These are phyloP conservation scores for Syzygium syzygioides DNA, from an alignment of 441 rosid genomes.

Conservation along the genomic window DNA sequence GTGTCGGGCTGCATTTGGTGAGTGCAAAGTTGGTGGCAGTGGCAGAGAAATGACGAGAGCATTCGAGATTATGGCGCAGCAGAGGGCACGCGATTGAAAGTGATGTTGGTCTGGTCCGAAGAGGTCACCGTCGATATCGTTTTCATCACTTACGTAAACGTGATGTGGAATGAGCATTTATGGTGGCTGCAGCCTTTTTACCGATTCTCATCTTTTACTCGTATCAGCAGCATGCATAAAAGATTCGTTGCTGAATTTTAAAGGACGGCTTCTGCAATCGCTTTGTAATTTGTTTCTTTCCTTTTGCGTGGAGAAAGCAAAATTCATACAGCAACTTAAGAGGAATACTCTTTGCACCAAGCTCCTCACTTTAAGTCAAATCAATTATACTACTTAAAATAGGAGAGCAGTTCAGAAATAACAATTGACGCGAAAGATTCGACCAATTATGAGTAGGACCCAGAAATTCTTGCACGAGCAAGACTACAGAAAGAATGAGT, in stretches of 20 bases:
- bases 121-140: not conserved
- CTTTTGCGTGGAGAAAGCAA: not conserved
- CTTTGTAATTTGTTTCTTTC: not conserved
- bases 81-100: constrained; percentile 1
- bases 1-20: not conserved
- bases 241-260: not conserved
- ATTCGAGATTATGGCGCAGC: not conserved
- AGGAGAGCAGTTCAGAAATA: not conserved
- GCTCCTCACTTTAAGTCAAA: not conserved
- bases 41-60: not conserved
- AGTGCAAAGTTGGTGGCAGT: not conserved
- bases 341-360: not conserved
- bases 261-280: not conserved
- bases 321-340: not conserved
- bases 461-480: not conserved
- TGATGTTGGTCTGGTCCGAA: not conserved
- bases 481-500: not conserved
- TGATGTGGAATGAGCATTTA: not conserved
- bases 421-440: not conserved
- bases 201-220: not conserved
- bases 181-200: not conserved
- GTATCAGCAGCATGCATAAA: not conserved
- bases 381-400: not conserved
- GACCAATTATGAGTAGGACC: not conserved
- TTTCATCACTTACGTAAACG: not conserved